Base-by-base conservation (phyloP, 1,139 yeast species). In the Debaryomyces coudertii region DNA sequence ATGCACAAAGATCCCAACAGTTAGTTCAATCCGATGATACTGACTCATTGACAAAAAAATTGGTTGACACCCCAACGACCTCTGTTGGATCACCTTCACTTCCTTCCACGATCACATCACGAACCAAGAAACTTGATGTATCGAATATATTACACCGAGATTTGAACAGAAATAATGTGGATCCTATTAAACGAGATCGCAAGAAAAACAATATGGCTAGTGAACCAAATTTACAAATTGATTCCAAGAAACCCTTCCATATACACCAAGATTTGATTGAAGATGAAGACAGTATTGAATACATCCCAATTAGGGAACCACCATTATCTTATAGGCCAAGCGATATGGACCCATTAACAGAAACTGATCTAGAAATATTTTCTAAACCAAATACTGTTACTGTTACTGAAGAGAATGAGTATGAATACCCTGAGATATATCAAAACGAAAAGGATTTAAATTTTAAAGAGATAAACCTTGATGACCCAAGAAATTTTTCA, bases 241-340 rank as follows among this genome's bases (percentile, higher is more conserved):
- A 38, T 50, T 52, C 39, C 40, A 54, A 46, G 46, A 53, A 31
- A 46, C 54, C 18, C 33, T 54, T 43, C n/a, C 43, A 46, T 12
- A 42, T 48, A 44, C 59, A 44, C 49, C 57, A 64, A 40, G 53
- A 54, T 9, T 52, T 65, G 33, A 56, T 61, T 3, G 62, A 63
- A 43, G 67, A 66, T 38, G 70, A 66, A 30, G 62, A 61, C 36
- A 77, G 76, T 45, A 61, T 77, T 30, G 82, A 76, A 46, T 48
- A 58, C 16, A 61, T 64, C 5, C 72, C 79, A 1, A 53, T 43
- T 45, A 57, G 46, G 45, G 67, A 58, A 36, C 56, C 62, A 2
- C 67, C 65, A 24, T 49, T 62, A 18, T 65, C 66, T 0, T 67
- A 69, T 44, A 56, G 61, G 11, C 79, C 80, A 1, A 45, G 49